Evolutionary conservation across 2,329 filamentous ascomycete genomes (phyloP).

Genomic region (Paracamarosporium sp.): DNA sequence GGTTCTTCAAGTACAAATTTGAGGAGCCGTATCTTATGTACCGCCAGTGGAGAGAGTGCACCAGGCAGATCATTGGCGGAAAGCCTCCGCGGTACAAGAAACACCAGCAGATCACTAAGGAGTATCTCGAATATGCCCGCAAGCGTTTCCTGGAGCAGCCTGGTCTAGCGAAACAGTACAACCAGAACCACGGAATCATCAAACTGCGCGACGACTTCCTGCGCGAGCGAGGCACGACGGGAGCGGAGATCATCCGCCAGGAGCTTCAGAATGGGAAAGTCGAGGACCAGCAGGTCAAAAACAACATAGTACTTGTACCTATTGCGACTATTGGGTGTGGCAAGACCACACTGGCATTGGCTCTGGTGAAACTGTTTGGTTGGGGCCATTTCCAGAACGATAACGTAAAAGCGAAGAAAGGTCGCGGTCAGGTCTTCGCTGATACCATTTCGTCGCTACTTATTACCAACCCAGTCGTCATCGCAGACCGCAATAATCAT

Average conservation of each 20-base stretch:
- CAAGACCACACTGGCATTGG: conserved; percentile 90
- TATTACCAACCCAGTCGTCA: conserved; percentile 71
- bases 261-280: conserved; percentile 66
- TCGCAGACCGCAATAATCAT: conserved; percentile 95
- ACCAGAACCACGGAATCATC: conserved; percentile 93
- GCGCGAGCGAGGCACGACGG: conserved; percentile 80
- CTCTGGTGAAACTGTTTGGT: conserved; percentile 79
- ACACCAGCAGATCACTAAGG: conserved; percentile 86
- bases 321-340: conserved; percentile 95
- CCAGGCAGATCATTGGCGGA: conserved; percentile 82
- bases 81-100: conserved; percentile 81
- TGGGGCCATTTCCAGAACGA: conserved; percentile 98
- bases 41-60: conserved; percentile 97
- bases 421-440: conserved; percentile 79
- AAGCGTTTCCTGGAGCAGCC: conserved; percentile 74
- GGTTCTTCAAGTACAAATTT: conserved; percentile 99
- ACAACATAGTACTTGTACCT: conserved; percentile 82
- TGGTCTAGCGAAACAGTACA: conserved; percentile 73
- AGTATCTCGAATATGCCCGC: conserved; percentile 85
- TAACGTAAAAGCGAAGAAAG: conserved; percentile 81
- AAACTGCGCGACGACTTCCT: conserved; percentile 87
- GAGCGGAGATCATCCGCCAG: conserved; percentile 83
- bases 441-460: conserved; percentile 72
- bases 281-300: conserved; percentile 61
- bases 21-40: conserved; percentile 99